phyloP scores from a whole-genome alignment of 2,329 filamentous ascomycete species.

The Ascochyta koolunga region DNA sequence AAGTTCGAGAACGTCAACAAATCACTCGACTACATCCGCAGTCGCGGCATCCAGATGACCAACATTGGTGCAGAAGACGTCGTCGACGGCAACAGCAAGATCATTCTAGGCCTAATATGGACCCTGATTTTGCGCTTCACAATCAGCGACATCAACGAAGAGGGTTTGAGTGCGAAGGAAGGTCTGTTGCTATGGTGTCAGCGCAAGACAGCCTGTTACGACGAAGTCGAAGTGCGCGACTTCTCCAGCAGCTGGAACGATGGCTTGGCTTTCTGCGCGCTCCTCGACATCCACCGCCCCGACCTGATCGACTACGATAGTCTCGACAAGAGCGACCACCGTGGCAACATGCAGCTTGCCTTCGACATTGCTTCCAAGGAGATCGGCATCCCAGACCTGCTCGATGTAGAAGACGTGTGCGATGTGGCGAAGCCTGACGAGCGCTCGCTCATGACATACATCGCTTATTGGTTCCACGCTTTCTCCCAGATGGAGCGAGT shows the following conservation, averaged over 20 bases:
- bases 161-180: slow-evolving; percentile 97
- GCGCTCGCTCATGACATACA: slow-evolving; percentile 97
- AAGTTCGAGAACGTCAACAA: slow-evolving; percentile 98
- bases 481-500: slow-evolving; percentile 99
- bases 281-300: slow-evolving; percentile 94
- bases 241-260: slow-evolving; percentile 98
- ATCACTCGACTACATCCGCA: slow-evolving; percentile 90
- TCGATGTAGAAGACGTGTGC: slow-evolving; percentile 97
- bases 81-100: slow-evolving; percentile 96
- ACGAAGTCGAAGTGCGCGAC: slow-evolving; percentile 93
- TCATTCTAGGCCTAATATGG: slow-evolving; percentile 97
- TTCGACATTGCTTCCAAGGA: slow-evolving; percentile 96
- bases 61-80: slow-evolving; percentile 99
- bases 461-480: slow-evolving; percentile 99
- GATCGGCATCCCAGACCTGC: slow-evolving; percentile 92
- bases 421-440: slow-evolving; percentile 97
- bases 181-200: slow-evolving; percentile 96
- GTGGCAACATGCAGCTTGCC: slow-evolving; percentile 95
- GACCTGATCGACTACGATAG: slow-evolving; percentile 97
- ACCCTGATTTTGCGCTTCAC: slow-evolving; percentile 97
- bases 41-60: slow-evolving; percentile 91
- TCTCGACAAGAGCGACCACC: slow-evolving; percentile 91
- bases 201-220: slow-evolving; percentile 97
- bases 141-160: slow-evolving; percentile 97
- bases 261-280: slow-evolving; percentile 92